Evolutionary conservation across 495 filamentous ascomycete species (phyloP).

Genomic region (Symbiotaphrina buchneri): DNA sequence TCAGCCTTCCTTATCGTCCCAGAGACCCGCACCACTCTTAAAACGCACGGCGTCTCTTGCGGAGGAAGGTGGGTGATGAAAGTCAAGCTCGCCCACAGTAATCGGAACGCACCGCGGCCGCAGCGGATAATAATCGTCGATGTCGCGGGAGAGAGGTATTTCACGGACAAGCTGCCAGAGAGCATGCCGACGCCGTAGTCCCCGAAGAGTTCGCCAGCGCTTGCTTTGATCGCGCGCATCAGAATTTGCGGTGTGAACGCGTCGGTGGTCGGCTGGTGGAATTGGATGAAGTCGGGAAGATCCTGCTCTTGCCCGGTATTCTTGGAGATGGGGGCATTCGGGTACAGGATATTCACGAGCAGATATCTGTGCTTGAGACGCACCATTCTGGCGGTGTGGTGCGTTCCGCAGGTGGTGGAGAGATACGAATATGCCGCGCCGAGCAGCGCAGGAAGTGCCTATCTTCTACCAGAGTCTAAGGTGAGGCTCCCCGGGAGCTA

Average conservation of each 20-base stretch:
- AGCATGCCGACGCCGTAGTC: slow-evolving; percentile 65
- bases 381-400: slow-evolving; percentile 38
- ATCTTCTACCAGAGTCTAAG: too few species aligned
- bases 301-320: slow-evolving; percentile 11
- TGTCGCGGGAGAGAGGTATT: slow-evolving; percentile 81
- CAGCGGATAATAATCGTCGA: slow-evolving; percentile 79
- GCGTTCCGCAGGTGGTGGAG: too few species aligned
- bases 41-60: slow-evolving; percentile 38
- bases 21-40: slow-evolving; percentile 74
- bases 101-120: slow-evolving; percentile 51
- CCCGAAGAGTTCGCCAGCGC: slow-evolving; percentile 57
- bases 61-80: slow-evolving; percentile 50
- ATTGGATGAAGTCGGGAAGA: slow-evolving; percentile 33
- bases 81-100: slow-evolving; percentile 77
- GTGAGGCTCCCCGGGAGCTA: too few species aligned
- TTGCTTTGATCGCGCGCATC: slow-evolving; percentile 39
- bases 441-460: too few species aligned
- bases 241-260: slow-evolving; percentile 38
- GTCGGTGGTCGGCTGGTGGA: slow-evolving; percentile 55
- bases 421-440: too few species aligned
- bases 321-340: slow-evolving; percentile 12
- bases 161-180: slow-evolving; percentile 44
- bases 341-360: slow-evolving; percentile 77
- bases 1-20: slow-evolving; percentile 87
- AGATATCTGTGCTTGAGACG: slow-evolving; percentile 91